Evolutionary conservation across 495 filamentous ascomycete species (phyloP).

Genomic region (Pyronema omphalodes): DNA sequence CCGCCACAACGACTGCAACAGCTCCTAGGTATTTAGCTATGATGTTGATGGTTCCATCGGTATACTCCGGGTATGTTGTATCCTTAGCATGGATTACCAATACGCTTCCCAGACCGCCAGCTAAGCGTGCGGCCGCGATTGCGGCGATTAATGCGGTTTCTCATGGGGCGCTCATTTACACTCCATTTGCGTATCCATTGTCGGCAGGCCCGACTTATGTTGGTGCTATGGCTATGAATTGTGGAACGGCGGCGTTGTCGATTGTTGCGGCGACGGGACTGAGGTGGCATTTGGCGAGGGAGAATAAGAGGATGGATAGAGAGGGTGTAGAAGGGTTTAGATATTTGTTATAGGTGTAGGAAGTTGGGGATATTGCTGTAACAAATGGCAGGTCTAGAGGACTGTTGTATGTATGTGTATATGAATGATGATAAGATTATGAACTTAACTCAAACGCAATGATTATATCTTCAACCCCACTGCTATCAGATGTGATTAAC

Average conservation of each 20-base stretch:
- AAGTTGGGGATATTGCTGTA: too few species aligned
- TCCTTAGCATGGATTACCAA: conserved; percentile 63
- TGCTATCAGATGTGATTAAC: too few species aligned
- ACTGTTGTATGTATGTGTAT: too few species aligned
- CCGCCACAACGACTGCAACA: conserved; percentile 42
- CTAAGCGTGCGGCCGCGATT: conserved; percentile 65
- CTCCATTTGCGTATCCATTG: conserved; percentile 52
- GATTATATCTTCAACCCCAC: too few species aligned
- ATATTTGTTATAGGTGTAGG: too few species aligned
- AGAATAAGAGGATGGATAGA: conserved; percentile 48
- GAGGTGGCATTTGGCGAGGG: conserved; percentile 42
- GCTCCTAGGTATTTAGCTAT: conserved; percentile 61
- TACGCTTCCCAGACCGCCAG: conserved; percentile 61
- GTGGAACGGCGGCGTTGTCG: conserved; percentile 43
- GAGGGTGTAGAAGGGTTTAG: neutral
- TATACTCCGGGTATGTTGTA: conserved; percentile 54
- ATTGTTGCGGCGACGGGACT: conserved; percentile 47
- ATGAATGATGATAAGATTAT: too few species aligned
- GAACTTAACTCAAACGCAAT: too few species aligned
- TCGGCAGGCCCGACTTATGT: conserved; percentile 33
- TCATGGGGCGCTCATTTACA: conserved; percentile 59
- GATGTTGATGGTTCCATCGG: conserved; percentile 59
- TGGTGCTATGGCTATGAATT: conserved; percentile 59
- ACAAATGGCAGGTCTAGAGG: too few species aligned
- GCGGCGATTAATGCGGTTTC: conserved; percentile 66